These are phyloP conservation scores for Colletotrichum sp. DNA, from an alignment of 2,329 filamentous ascomycete species.

Conservation along the genomic window DNA sequence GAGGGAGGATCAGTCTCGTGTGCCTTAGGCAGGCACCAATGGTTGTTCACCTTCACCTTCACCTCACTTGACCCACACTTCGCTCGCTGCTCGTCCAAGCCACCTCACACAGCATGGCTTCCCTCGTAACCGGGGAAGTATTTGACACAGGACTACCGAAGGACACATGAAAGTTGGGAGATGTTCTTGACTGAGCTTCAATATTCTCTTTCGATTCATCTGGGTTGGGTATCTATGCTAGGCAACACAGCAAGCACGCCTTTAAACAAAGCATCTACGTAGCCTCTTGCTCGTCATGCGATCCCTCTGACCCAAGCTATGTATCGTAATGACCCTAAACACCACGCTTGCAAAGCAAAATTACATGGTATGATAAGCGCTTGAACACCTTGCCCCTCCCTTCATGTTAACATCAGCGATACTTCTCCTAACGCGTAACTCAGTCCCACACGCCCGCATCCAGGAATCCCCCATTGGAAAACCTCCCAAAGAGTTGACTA, in stretches of 20 bases:
- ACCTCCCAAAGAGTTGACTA: not conserved
- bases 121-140: not conserved
- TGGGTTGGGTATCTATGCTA: not conserved
- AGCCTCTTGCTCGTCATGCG: not conserved
- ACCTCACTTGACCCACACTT: not conserved
- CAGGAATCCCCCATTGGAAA: not conserved
- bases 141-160: not conserved
- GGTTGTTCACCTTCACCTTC: not conserved
- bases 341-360: not conserved
- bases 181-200: not conserved
- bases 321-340: not conserved
- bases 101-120: not conserved
- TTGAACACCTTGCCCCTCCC: not conserved
- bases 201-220: not conserved
- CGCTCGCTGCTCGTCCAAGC: not conserved
- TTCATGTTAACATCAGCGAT: not conserved
- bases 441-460: constrained; percentile 8
- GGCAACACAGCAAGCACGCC: not conserved
- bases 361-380: not conserved
- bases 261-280: not conserved
- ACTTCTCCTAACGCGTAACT: not conserved
- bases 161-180: not conserved
- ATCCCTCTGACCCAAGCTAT: not conserved
- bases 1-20: not conserved
- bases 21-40: not conserved